Percentiles rank a stretch among this genome's conserved stretches.
Evolutionary conservation across 352 stramenopile genomes (phyloP).

Genomic region (Pythium aquatile): DNA sequence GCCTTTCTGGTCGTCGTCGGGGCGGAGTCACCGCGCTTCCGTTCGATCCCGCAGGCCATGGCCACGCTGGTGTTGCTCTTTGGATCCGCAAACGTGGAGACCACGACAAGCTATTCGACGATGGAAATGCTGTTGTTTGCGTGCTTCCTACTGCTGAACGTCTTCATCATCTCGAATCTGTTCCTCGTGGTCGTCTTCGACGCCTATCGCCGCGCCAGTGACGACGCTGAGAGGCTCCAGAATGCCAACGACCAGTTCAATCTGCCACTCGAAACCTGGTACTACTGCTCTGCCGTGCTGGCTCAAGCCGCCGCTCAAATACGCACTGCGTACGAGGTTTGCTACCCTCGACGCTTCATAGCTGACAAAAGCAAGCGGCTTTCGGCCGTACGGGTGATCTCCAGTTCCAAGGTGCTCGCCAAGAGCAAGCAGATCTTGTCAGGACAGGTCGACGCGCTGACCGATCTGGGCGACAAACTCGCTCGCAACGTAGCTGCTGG

Average conservation of each 20-base stretch:
- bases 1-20: conserved; percentile 44
- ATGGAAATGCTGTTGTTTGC: conserved; percentile 36
- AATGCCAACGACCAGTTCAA: conserved; percentile 28
- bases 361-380: conserved; percentile 14
- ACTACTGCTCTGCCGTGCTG: conserved; percentile 18
- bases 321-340: not conserved
- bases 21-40: conserved; percentile 30
- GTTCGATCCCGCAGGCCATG: conserved; percentile 36
- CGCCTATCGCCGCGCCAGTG: conserved; percentile 32
- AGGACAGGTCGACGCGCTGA: conserved; percentile 24
- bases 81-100: conserved; percentile 17
- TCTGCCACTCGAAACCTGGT: conserved; percentile 25
- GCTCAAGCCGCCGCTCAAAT: not conserved
- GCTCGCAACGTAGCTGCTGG: conserved; percentile 23
- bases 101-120: conserved; percentile 23
- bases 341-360: not conserved
- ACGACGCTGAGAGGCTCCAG: conserved; percentile 29
- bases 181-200: conserved; percentile 50
- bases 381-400: conserved; percentile 29
- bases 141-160: conserved; percentile 43
- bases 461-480: conserved; percentile 25
- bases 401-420: conserved; percentile 13
- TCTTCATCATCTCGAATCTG: conserved; percentile 44
- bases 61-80: conserved; percentile 40
- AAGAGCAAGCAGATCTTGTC: conserved; percentile 26